phyloP scores from a whole-genome alignment of 129 eudicot genomes.

The Lonicera japonica region DNA sequence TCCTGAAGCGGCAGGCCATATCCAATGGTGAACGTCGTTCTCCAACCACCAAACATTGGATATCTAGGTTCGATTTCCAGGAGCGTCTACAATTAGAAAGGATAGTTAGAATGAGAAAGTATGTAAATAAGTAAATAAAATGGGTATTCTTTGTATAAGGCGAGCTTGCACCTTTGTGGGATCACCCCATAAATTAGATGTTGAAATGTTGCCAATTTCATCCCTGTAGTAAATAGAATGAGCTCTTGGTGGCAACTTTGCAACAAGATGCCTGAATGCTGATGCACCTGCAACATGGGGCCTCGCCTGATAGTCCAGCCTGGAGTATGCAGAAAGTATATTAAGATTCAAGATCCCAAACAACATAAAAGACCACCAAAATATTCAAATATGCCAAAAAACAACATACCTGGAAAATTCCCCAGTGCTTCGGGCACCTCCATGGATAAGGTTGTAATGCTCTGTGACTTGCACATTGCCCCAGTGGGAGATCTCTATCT shows the following conservation, averaged over 20 bases:
- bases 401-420: slow-evolving; percentile 79
- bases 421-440: slow-evolving; percentile 78
- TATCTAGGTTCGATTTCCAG: slow-evolving; percentile 90
- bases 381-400: neutral
- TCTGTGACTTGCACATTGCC: slow-evolving; percentile 94
- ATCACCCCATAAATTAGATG: slow-evolving; percentile 71
- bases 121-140: neutral
- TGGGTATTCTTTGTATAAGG: neutral
- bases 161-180: slow-evolving; percentile 45
- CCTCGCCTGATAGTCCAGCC: slow-evolving; percentile 77
- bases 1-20: slow-evolving; percentile 87
- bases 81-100: slow-evolving; percentile 59
- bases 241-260: slow-evolving; percentile 79
- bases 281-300: slow-evolving; percentile 72
- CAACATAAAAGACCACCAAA: neutral
- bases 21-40: slow-evolving; percentile 87
- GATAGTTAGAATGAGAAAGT: neutral
- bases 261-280: slow-evolving; percentile 66
- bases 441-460: slow-evolving; percentile 78
- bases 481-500: slow-evolving; percentile 99
- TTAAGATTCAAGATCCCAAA: slow-evolving; percentile 8
- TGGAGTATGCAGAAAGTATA: slow-evolving; percentile 24
- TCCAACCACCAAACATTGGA: slow-evolving; percentile 99
- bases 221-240: slow-evolving; percentile 94
- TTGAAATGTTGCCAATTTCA: slow-evolving; percentile 96